Base-by-base conservation (phyloP, 2,329 filamentous ascomycete species). In the Diaporthe citriasiana region DNA sequence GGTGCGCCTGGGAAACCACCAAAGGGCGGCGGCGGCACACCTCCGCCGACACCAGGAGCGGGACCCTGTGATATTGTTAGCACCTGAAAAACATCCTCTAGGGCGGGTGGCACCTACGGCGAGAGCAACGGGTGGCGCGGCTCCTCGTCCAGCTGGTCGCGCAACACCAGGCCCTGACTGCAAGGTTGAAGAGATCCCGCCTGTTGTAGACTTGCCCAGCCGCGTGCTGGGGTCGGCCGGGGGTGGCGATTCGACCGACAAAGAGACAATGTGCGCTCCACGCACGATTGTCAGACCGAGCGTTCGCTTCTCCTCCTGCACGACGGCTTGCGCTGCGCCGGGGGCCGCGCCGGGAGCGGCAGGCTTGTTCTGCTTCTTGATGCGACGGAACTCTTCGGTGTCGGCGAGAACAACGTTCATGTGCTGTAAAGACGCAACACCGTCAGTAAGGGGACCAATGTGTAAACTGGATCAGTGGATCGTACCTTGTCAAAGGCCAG, bases 331-430 rank as follows among this genome's bases (percentile, higher is more conserved):
- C 76, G 89, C 87, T 66, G 89, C 83, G 69, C 90, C 86, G 78
- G 91, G 89, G 72, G 89, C 88, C 77, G 91, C 88, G 76, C 89
- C 89, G 30, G 92, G 90, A 56, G 93, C 91, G 68, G 89, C 84
- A 70, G 90, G 86, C 87, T 97, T 97, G 79, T 91, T 89, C 79
- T 93, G 91, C 87, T 93, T 96, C 88, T 97, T 97, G 76, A 96
- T 93, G 82, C 93, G 93, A 83, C 95, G 94, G 85, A 98, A 98
- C 84, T 98, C 96, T 90, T 99, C 97, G 78, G 97, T 98, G 82
- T 99, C 97, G 85, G 96, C 97, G 76, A 99, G 93, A 76, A 99
- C 97, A 78, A 99, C 91, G 84, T 99, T 99, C 97, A 99, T 99
- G 85, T 99, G 97, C 95, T 97, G 78, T 66, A 71, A 51, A 51